These are phyloP conservation scores for Aureobasidium sp. DNA, from an alignment of 2,329 filamentous ascomycete genomes.

Conservation along the genomic window DNA sequence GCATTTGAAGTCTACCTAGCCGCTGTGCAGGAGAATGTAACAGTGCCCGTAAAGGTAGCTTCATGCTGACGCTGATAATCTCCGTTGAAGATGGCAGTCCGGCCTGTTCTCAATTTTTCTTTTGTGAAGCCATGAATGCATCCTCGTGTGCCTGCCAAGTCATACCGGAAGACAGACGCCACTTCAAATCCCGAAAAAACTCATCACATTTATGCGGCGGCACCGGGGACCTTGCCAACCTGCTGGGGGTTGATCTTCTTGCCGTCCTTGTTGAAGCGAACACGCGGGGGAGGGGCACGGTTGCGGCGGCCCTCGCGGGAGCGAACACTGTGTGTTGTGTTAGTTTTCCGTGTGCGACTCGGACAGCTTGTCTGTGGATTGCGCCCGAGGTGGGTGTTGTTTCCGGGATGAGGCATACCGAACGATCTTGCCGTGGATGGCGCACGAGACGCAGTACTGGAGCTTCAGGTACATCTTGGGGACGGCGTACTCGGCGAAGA, in stretches of 20 bases:
- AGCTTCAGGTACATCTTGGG: slow-evolving; percentile 99
- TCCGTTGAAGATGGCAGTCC: slow-evolving; percentile 13
- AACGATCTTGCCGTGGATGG: slow-evolving; percentile 99
- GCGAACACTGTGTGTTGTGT: slow-evolving; percentile 66
- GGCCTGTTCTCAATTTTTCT: slow-evolving; percentile 12
- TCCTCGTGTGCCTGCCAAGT: slow-evolving; percentile 16
- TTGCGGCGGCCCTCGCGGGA: slow-evolving; percentile 96
- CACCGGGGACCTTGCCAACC: slow-evolving; percentile 55
- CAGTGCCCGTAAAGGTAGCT: slow-evolving; percentile 17
- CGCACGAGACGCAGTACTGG: slow-evolving; percentile 99
- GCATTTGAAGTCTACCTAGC: slow-evolving; percentile 17
- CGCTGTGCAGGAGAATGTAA: slow-evolving; percentile 15
- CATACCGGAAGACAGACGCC: slow-evolving; percentile 19
- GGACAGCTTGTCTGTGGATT: not conserved
- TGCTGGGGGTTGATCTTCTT: slow-evolving; percentile 97
- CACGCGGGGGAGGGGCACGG: slow-evolving; percentile 93
- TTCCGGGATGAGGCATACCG: slow-evolving; percentile 63
- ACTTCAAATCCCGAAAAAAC: slow-evolving; percentile 18
- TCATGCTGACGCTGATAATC: slow-evolving; percentile 13
- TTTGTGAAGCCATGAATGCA: slow-evolving; percentile 17
- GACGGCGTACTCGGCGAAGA: slow-evolving; percentile 98
- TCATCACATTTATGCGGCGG: slow-evolving; percentile 23
- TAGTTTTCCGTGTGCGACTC: slow-evolving; percentile 19
- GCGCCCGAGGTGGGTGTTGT: not conserved
- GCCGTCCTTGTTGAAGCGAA: slow-evolving; percentile 99